phyloP scores from a whole-genome alignment of 345 rosid genomes.

The Acer yangbiense region DNA sequence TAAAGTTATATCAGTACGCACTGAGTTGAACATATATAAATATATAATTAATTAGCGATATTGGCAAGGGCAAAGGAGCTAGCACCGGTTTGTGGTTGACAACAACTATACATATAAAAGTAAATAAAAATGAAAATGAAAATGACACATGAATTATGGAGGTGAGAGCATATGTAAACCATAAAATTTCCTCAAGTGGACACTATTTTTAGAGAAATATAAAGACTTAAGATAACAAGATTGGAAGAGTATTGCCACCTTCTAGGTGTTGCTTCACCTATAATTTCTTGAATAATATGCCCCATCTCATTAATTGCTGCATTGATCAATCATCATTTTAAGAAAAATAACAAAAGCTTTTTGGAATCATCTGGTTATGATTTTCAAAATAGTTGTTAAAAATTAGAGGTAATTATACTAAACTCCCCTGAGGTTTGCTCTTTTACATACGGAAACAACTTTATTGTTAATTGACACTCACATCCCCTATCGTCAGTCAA shows the following conservation, averaged over 20 bases:
- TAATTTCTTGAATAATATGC: conserved; percentile 16
- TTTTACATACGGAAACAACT: no score
- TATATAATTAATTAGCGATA: no score
- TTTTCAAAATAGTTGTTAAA: no score
- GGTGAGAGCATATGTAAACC: background rate
- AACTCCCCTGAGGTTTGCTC: no score
- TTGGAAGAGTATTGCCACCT: conserved; percentile 10
- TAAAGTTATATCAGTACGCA: no score
- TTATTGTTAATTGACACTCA: no score
- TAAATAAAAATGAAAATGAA: background rate
- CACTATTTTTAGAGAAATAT: background rate
- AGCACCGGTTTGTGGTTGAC: no score
- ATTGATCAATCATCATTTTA: background rate
- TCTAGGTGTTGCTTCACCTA: conserved; percentile 20
- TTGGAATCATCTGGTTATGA: background rate
- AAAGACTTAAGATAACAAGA: conserved; percentile 10
- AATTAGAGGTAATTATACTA: no score
- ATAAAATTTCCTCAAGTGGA: background rate
- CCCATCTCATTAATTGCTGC: conserved; percentile 22
- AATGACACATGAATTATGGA: conserved; percentile 12
- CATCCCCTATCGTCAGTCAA: no score
- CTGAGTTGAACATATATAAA: no score
- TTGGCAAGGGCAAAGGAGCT: no score
- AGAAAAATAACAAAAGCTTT: background rate
- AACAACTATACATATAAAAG: no score